Conservation (phyloP, 306 rosid genomes). For the Delonix regia region DNA sequence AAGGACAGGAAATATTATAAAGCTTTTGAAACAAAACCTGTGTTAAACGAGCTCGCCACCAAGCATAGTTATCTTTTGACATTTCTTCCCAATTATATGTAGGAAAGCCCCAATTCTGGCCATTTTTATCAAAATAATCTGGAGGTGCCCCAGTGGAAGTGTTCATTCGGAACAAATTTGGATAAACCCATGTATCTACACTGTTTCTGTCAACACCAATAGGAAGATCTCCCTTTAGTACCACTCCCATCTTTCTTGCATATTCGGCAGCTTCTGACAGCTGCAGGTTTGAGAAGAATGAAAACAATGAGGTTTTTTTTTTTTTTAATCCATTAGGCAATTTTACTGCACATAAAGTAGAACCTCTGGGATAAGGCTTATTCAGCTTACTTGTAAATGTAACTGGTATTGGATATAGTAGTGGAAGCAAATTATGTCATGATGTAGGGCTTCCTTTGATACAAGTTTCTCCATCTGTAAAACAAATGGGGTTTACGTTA, state of each 20-base stretch:
- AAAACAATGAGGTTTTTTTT: slow-evolving; percentile 29
- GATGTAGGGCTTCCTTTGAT: slow-evolving; percentile 79
- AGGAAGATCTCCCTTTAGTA: slow-evolving; percentile 97
- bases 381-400: slow-evolving; percentile 75
- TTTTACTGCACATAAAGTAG: slow-evolving; percentile 24
- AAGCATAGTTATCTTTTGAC: slow-evolving; percentile 91
- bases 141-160: slow-evolving; percentile 99
- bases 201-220: slow-evolving; percentile 96
- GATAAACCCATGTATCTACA: slow-evolving; percentile 97
- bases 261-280: slow-evolving; percentile 84
- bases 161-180: slow-evolving; percentile 90
- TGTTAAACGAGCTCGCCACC: slow-evolving; percentile 95
- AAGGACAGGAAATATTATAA: slow-evolving; percentile 2
- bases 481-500: slow-evolving; percentile 29
- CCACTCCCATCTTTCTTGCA: slow-evolving; percentile 86
- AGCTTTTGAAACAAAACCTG: slow-evolving; percentile 65
- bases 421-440: slow-evolving; percentile 80
- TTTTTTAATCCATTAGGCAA: slow-evolving; percentile 1
- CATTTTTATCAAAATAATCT: slow-evolving; percentile 97
- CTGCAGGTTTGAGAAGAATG: slow-evolving; percentile 49
- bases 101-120: slow-evolving; percentile 99
- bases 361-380: slow-evolving; percentile 24
- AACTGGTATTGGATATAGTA: slow-evolving; percentile 91
- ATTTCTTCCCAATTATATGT: slow-evolving; percentile 99
- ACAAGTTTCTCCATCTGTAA: slow-evolving; percentile 89